Conservation (phyloP, 116 monocot genomes). For the Posidonia oceanica region DNA sequence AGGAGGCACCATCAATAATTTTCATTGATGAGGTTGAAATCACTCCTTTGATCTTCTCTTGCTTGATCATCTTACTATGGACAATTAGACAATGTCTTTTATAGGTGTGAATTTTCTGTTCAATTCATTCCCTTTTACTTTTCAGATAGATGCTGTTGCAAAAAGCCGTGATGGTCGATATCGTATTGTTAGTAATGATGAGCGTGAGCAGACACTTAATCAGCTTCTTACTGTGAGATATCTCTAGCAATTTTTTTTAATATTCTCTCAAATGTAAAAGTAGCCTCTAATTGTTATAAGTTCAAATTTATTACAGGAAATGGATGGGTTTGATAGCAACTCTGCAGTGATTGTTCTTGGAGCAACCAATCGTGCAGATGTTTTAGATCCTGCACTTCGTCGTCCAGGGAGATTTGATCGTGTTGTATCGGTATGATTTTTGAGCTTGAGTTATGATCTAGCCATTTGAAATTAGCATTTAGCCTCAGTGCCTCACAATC, state of each 20-base stretch:
- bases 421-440: slow-evolving; percentile 75
- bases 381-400: slow-evolving; percentile 96
- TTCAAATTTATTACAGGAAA: slow-evolving; percentile 45
- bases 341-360: slow-evolving; percentile 97
- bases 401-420: slow-evolving; percentile 99
- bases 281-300: background rate
- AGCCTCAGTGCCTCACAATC: background rate
- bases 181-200: slow-evolving; percentile 98
- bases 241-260: background rate
- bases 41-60: background rate
- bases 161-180: slow-evolving; percentile 98
- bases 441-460: background rate
- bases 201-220: slow-evolving; percentile 97
- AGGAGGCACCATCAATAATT: slow-evolving; percentile 96
- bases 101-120: background rate
- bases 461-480: background rate
- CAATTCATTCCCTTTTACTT: slow-evolving; percentile 2
- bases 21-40: slow-evolving; percentile 90
- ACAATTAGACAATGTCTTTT: background rate
- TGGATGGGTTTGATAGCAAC: slow-evolving; percentile 99
- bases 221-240: slow-evolving; percentile 91
- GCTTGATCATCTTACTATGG: background rate
- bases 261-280: background rate
- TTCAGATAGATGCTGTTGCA: slow-evolving; percentile 97
- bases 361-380: slow-evolving; percentile 97